Conservation (phyloP, 164 flowering plant species). For the Sextonia rubra region DNA sequence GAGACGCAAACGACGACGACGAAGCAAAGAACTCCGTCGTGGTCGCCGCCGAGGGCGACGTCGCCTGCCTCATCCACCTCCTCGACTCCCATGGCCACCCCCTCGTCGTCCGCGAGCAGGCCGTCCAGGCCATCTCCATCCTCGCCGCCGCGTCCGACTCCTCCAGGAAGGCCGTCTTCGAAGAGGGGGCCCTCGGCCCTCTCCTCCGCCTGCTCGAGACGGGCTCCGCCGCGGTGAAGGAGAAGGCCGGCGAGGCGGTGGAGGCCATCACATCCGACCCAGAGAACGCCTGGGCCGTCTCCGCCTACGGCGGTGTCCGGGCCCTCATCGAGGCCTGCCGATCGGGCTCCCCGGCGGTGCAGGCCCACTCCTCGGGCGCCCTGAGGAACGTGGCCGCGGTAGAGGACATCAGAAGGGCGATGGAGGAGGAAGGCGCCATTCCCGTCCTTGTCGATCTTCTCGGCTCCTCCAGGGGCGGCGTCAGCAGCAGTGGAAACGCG, state of each 20-base stretch:
- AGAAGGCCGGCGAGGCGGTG: conserved; percentile 60
- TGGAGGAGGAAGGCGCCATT: conserved; percentile 64
- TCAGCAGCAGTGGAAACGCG: conserved; percentile 42
- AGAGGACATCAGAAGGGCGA: conserved; percentile 42
- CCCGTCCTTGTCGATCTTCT: conserved; percentile 47
- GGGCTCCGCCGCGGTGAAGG: conserved; percentile 40
- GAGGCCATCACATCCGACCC: conserved; percentile 63
- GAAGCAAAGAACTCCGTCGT: conserved; percentile 30
- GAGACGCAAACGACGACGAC: conserved; percentile 23
- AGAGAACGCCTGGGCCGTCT: conserved; percentile 77
- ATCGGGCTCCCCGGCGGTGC: conserved; percentile 46
- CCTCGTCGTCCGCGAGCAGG: conserved; percentile 47
- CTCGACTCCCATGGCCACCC: conserved; percentile 39
- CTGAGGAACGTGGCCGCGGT: conserved; percentile 44
- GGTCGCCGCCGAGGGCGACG: conserved; percentile 58
- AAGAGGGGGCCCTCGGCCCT: conserved; percentile 76
- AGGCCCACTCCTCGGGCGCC: conserved; percentile 50
- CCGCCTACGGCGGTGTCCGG: conserved; percentile 72
- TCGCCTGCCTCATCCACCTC: conserved; percentile 47
- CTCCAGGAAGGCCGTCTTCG: conserved; percentile 47
- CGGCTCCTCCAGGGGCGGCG: conserved; percentile 22
- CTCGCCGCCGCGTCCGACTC: conserved; percentile 41
- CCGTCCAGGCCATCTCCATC: conserved; percentile 42
- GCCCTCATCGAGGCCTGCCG: conserved; percentile 57
- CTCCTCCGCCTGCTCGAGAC: conserved; percentile 62